Evolutionary conservation across 2,329 filamentous ascomycete species (phyloP), one percentile per base, ranked within the genome.

Genomic region (Trichoderma citrinoviride): DNA sequence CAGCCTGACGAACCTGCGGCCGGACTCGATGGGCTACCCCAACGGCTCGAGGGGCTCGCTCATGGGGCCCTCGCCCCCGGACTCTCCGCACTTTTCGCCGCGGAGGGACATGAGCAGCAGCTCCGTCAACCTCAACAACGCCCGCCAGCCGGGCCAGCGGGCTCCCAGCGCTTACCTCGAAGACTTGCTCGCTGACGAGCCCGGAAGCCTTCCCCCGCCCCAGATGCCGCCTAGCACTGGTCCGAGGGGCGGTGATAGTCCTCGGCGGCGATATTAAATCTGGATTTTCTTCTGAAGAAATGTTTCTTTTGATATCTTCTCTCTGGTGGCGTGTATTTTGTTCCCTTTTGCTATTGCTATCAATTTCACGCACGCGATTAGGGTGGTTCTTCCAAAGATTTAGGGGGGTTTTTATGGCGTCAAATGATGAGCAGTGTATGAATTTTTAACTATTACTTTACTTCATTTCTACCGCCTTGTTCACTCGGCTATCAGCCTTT

Each of bases 151-250:
- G 15, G 89, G 87, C 61, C 87, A 87, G 64, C 83, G 93, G 65
- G 90, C 93, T 17, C 94, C 94, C 0, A 96, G 92, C 75, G 91
- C 92, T 19, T 97, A 93, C 74, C 81, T 98, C 44, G 93, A 98
- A 66, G 93, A 97, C 75, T 78, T 98, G 56, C 89, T 97, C 67
- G 92, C 93, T 72, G 91, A 90, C 68, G 89, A 93, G 72, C 81
- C 82, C 6, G 79, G 79, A 43, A 75, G 78, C 68, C 79, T 85
- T 61, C 83, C 83, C 12, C 80, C 82, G 15, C 73, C 72, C 49
- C 70, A 77, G 4, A 78, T 78, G 75, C 75, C 76, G 7, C 73
- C 69, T 7, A 53, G 21, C 15, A 19, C 49, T 1, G 49, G 49
- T 3, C 49, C 49, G n/a, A 55, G 54, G n/a, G 65, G 68, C n/a